phyloP scores from a whole-genome alignment of 164 flowering plant species.

The Nymphaea colorata region DNA sequence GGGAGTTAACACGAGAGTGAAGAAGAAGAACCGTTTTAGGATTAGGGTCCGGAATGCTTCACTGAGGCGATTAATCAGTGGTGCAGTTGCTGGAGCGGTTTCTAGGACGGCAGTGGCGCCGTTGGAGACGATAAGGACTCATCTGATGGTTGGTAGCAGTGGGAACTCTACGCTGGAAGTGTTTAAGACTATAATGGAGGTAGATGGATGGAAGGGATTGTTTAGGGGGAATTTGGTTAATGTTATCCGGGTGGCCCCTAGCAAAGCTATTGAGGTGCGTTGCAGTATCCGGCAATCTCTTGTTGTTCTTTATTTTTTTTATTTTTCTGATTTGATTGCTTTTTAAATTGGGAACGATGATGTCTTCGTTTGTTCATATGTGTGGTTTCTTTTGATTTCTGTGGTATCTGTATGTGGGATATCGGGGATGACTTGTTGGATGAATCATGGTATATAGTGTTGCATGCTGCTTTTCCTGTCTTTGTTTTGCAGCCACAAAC shows the following conservation, averaged over 20 bases:
- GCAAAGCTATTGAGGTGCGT: constrained; percentile 75
- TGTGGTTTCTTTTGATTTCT: too few species aligned
- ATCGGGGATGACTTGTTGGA: too few species aligned
- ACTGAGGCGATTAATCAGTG: constrained; percentile 69
- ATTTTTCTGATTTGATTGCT: not conserved
- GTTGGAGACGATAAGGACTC: constrained; percentile 81
- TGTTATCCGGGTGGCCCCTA: constrained; percentile 93
- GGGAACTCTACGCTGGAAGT: constrained; percentile 75
- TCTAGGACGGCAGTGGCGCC: constrained; percentile 77
- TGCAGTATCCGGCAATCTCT: not conserved
- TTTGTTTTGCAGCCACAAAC: too few species aligned
- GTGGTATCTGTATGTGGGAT: too few species aligned
- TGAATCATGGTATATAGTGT: too few species aligned
- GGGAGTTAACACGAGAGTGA: constrained; percentile 25
- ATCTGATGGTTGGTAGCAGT: constrained; percentile 85
- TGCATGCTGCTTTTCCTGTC: too few species aligned
- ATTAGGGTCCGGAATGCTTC: constrained; percentile 58
- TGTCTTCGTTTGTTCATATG: too few species aligned
- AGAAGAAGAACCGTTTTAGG: constrained; percentile 41
- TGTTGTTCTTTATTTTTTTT: not conserved
- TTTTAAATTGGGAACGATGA: not conserved
- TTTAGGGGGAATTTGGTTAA: constrained; percentile 93
- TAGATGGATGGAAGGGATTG: constrained; percentile 94
- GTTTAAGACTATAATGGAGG: constrained; percentile 65
- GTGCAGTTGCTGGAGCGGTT: constrained; percentile 75